Percentiles rank a stretch among this genome's conserved stretches.
Evolutionary conservation across 2,329 filamentous ascomycete genomes (phyloP).

Genomic region (Sporothrix mexicana): DNA sequence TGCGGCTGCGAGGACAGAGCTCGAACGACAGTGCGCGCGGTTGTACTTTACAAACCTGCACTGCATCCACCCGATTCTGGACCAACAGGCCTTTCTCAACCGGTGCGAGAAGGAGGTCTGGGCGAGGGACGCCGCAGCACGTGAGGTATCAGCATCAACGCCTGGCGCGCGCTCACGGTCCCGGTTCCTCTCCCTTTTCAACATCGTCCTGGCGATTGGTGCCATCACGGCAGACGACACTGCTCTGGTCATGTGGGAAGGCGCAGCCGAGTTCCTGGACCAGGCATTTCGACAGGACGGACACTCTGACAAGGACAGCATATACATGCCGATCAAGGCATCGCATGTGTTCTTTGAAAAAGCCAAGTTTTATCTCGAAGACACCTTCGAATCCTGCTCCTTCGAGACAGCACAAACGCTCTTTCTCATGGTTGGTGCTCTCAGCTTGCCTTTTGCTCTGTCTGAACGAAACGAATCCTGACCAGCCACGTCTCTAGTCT

Average conservation of each 20-base stretch:
- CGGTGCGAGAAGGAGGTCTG: conserved; percentile 12
- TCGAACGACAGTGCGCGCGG: neutral
- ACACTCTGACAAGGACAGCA: too few species aligned
- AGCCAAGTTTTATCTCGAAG: too few species aligned
- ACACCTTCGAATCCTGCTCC: too few species aligned
- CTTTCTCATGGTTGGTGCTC: too few species aligned
- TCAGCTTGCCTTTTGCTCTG: too few species aligned
- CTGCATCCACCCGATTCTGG: conserved; percentile 7
- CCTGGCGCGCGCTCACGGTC: neutral
- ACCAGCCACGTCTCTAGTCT: neutral
- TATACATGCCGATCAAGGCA: too few species aligned
- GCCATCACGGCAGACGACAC: conserved; percentile 14
- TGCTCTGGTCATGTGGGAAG: conserved; percentile 12
- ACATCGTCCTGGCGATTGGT: conserved; percentile 10
- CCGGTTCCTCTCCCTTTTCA: conserved; percentile 13
- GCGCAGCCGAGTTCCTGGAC: conserved; percentile 6
- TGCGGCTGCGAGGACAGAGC: neutral
- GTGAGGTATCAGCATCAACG: neutral
- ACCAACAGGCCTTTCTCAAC: neutral
- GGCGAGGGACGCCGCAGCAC: neutral
- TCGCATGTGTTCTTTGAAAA: too few species aligned
- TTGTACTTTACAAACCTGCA: conserved; percentile 15
- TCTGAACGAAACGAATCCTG: too few species aligned
- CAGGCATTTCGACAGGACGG: neutral
- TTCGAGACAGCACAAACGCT: too few species aligned